phyloP scores from a whole-genome alignment of 768 basidiomycete species.

The Lactarius psammicola region DNA sequence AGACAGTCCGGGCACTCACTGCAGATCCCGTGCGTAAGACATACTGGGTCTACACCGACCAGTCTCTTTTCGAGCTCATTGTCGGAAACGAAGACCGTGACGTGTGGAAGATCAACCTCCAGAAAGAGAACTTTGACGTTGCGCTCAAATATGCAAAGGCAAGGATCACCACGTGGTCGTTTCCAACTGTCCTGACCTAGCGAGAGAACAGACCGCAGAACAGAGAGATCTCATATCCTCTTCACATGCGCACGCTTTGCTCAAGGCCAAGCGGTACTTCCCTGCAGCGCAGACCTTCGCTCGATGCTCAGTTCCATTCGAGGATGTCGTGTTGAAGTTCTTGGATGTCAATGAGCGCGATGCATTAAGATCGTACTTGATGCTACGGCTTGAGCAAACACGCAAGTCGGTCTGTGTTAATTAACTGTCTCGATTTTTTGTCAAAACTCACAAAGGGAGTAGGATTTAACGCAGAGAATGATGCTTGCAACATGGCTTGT shows the following conservation, averaged over 20 bases:
- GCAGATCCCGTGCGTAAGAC: slow-evolving; percentile 87
- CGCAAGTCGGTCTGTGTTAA: slow-evolving; percentile 64
- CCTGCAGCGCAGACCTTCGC: slow-evolving; percentile 92
- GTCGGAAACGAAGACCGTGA: slow-evolving; percentile 88
- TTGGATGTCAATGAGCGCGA: slow-evolving; percentile 88
- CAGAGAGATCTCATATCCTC: slow-evolving; percentile 84
- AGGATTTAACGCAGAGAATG: slow-evolving; percentile 94
- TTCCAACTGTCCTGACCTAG: not conserved
- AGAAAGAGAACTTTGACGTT: slow-evolving; percentile 70
- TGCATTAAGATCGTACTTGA: slow-evolving; percentile 84
- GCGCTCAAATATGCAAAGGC: slow-evolving; percentile 86
- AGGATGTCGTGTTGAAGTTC: slow-evolving; percentile 89
- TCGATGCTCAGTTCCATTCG: slow-evolving; percentile 82
- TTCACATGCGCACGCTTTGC: slow-evolving; percentile 78
- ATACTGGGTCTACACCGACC: slow-evolving; percentile 91
- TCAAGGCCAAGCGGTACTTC: slow-evolving; percentile 78
- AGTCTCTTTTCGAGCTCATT: slow-evolving; percentile 84
- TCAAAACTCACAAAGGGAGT: slow-evolving; percentile 4
- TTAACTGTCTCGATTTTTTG: too few relatives aligned
- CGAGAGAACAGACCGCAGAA: slow-evolving; percentile 63
- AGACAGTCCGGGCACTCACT: slow-evolving; percentile 69
- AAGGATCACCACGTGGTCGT: not conserved
- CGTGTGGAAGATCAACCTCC: slow-evolving; percentile 89
- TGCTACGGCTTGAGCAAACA: slow-evolving; percentile 81
- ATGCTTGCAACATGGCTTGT: slow-evolving; percentile 98